Evolutionary conservation across 176 grass and related monocot genomes (phyloP), one percentile per base, ranked within the genome.

Genomic region (Chrysopogon serrulatus): DNA sequence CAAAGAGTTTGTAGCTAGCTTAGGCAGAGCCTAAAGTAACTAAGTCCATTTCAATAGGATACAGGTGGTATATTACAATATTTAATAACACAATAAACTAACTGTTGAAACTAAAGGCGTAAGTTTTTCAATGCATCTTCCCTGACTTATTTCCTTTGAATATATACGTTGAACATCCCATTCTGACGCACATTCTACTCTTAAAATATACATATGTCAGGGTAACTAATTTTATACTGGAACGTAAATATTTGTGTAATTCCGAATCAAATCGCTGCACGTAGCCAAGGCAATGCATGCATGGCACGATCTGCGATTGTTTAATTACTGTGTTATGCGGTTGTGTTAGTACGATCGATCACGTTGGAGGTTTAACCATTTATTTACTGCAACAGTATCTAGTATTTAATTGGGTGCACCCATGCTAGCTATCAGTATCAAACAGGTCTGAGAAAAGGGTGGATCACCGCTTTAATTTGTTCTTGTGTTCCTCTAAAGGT

Each of bases 401-500:
- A 57, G 47, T 81, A 81, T 81, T 81, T 57, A 70, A 70, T 56
- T 41, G 34, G 41, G 15, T 41, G 33, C 64, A 40, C 79, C 79
- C 65, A 81, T 70, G 65, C 79, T 56, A 35, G 17, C 30, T 24
- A 39, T 51, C 45, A 56, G 32, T 28, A 81, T 68, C 64, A 68
- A 45, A 24, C 28, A 67, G 8, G 78, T 33, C 13, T 28, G n/a
- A 42, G 13, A 8, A 70, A 71, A 78, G 68, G 35, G 54, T 32
- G 0, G 73, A 65, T 81, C 79, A 34, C 60, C 60, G 60, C 83
- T 86, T 86, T 81, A 54, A 30, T 70, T 21, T 81, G 71, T 47
- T 77, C 71, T 86, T 78, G 79, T 86, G 83, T 74, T 79, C 73
- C 60, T 90, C 84, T 69, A 91, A 88, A 88, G 90, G 43, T 78